Base-by-base conservation (phyloP, 2,329 filamentous ascomycete genomes). In the Talaromyces albobiverticillius region DNA sequence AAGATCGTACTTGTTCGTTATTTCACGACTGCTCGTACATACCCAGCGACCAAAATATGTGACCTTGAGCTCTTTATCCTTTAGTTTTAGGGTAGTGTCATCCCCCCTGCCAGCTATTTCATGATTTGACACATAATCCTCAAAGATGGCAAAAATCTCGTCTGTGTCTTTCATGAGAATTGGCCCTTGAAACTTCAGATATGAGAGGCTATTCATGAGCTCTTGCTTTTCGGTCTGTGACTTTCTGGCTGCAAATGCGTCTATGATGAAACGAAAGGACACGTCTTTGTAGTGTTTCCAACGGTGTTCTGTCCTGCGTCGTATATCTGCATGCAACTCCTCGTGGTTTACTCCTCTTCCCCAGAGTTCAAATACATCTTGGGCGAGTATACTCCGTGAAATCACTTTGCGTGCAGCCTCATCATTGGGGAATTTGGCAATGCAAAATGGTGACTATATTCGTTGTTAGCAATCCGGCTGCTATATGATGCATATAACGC, bases 311-410 rank as follows among this genome's bases (percentile, higher is more conserved):
- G 88, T 88, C 36, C 76, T 75, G 7, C 66, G 66, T 58, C 77
- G 80, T 54, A 95, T 79, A 52, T 84, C 80, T 43, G 76, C 72
- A 66, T 95, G 90, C 2, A 96, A 79, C 42, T 81, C 76, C 2
- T 83, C 75, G 63, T 95, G 86, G 43, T 79, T 84, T 10, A 74
- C 64, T 13, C 88, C 92, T 32, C 77, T 75, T 16, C 88, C 93
- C 93, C 94, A 97, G 59, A 96, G 82, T 67, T 95, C 90, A 75
- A 94, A 89, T 60, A 97, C 88, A 43, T 83, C 85, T 72, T 91
- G 89, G 22, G 85, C 84, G 47, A 97, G 80, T 61, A 97, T 88
- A 45, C 89, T 90, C 59, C 93, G 87, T 47, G 79, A 76, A 46
- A 95, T 80, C 20, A 97, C 79, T 8, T 76, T 75, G 47, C 77